Percentiles rank a stretch among this genome's conserved stretches.
Conservation (phyloP, 1,284 basidiomycete species). For the Ceratobasidium sp. region DNA sequence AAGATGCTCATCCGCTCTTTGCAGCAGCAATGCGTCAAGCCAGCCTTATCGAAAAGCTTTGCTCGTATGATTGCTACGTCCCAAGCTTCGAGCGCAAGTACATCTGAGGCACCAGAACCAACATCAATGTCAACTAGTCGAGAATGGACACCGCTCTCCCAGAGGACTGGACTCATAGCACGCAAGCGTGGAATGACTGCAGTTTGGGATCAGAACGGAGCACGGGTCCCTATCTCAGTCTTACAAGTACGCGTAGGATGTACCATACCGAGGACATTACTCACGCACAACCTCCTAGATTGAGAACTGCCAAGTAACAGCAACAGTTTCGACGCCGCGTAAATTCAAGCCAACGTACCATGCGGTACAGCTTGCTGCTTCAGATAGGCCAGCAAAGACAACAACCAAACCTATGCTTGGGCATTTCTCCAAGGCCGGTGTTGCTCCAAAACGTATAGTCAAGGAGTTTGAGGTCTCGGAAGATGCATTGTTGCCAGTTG, state of each 20-base stretch:
- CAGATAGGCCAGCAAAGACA: slow-evolving; percentile 72
- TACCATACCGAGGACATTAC: slow-evolving; percentile 23
- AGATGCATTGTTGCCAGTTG: slow-evolving; percentile 90
- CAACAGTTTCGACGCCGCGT: slow-evolving; percentile 72
- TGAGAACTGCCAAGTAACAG: slow-evolving; percentile 86
- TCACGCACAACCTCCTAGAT: slow-evolving; percentile 59
- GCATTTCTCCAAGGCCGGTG: slow-evolving; percentile 85
- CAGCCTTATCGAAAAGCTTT: not conserved
- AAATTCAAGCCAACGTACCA: slow-evolving; percentile 76
- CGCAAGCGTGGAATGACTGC: slow-evolving; percentile 96
- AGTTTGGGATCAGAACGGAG: slow-evolving; percentile 91
- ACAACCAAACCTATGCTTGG: slow-evolving; percentile 82
- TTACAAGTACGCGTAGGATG: slow-evolving; percentile 75
- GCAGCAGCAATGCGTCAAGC: not conserved
- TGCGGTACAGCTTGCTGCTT: slow-evolving; percentile 86
- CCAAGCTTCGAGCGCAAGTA: not conserved
- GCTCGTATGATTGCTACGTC: slow-evolving; percentile 1
- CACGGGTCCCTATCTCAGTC: slow-evolving; percentile 89
- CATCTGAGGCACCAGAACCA: not conserved
- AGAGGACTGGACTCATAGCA: slow-evolving; percentile 94
- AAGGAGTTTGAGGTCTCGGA: slow-evolving; percentile 90
- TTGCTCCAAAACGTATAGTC: slow-evolving; percentile 87
- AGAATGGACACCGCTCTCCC: slow-evolving; percentile 84
- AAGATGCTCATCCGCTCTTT: slow-evolving; percentile 12
- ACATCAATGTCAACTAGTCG: slow-evolving; percentile 39